These are phyloP conservation scores for Scenedesmus sp. DNA, from an alignment of 163 green algal species.

Conservation along the genomic window DNA sequence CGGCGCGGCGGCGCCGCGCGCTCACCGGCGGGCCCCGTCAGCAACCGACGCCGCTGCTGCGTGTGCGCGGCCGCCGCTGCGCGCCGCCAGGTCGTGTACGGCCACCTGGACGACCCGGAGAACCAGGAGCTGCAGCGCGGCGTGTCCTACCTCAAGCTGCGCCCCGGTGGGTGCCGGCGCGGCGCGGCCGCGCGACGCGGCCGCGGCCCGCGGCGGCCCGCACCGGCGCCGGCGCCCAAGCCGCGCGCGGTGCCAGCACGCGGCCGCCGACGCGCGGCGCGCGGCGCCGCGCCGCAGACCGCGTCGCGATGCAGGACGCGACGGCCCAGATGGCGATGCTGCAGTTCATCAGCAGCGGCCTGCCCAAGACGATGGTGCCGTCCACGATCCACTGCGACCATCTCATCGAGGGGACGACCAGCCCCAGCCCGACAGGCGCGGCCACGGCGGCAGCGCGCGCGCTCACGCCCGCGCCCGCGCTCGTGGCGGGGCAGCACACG, in stretches of 20 bases:
- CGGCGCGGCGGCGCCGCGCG: neutral
- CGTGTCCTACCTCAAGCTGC: conserved; percentile 88
- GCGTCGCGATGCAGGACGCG: conserved; percentile 97
- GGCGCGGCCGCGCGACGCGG: too few relatives aligned
- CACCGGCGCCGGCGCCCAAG: too few relatives aligned
- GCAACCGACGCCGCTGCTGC: neutral
- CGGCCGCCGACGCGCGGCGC: too few relatives aligned
- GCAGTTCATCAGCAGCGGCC: conserved; percentile 96
- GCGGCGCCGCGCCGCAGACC: conserved; percentile 70
- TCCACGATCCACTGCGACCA: conserved; percentile 98
- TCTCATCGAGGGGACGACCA: conserved; percentile 95
- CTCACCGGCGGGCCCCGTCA: neutral
- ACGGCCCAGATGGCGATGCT: conserved; percentile 98
- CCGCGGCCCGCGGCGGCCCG: too few relatives aligned
- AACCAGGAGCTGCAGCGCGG: conserved; percentile 87
- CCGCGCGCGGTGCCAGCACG: too few relatives aligned
- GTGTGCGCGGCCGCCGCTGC: neutral
- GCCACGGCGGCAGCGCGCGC: neutral
- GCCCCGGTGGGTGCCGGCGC: conserved; percentile 82
- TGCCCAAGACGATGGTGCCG: conserved; percentile 89
- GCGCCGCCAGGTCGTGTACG: conserved; percentile 85
- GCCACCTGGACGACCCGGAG: conserved; percentile 93
- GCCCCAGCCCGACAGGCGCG: conserved; percentile 84
- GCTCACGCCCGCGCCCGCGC: neutral
- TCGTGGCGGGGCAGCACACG: neutral